Percentiles rank a stretch among this genome's conserved stretches.
These are phyloP conservation scores for Aspergillus chevalieri DNA, from an alignment of 2,329 filamentous ascomycete species.

Conservation along the genomic window DNA sequence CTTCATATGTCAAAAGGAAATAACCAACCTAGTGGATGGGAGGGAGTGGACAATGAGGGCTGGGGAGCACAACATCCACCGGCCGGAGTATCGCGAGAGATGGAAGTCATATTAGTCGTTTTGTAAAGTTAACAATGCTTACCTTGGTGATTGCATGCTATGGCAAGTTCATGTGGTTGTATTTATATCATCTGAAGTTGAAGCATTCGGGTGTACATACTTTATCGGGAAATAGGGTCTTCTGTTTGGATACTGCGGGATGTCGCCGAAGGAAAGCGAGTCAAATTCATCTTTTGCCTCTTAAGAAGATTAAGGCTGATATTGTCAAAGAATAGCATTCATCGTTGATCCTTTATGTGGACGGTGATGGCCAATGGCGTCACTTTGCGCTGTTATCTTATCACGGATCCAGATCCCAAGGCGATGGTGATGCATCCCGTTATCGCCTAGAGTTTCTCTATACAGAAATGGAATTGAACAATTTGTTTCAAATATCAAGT, in stretches of 20 bases:
- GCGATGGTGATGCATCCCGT: no score
- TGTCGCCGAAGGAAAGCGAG: background rate
- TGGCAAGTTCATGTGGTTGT: background rate
- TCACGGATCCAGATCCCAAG: background rate
- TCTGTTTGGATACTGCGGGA: background rate
- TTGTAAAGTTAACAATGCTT: background rate
- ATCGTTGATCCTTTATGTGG: background rate
- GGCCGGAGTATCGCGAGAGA: background rate
- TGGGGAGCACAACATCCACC: background rate
- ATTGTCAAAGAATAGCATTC: background rate
- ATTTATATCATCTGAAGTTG: background rate
- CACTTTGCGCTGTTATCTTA: constrained; percentile 5
- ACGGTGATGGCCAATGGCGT: constrained; percentile 5
- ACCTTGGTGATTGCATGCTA: background rate
- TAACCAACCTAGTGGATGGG: background rate
- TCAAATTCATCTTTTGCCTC: background rate
- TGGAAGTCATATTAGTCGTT: background rate
- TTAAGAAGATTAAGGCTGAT: background rate
- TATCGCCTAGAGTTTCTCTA: no score
- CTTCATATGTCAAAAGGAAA: background rate
- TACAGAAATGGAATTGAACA: no score
- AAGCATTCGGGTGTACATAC: background rate
- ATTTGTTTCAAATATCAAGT: no score
- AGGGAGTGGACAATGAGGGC: no score
- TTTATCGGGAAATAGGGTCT: background rate